Conservation (phyloP, 257 asterid species). For the Nicotiana tomentosiformis region DNA sequence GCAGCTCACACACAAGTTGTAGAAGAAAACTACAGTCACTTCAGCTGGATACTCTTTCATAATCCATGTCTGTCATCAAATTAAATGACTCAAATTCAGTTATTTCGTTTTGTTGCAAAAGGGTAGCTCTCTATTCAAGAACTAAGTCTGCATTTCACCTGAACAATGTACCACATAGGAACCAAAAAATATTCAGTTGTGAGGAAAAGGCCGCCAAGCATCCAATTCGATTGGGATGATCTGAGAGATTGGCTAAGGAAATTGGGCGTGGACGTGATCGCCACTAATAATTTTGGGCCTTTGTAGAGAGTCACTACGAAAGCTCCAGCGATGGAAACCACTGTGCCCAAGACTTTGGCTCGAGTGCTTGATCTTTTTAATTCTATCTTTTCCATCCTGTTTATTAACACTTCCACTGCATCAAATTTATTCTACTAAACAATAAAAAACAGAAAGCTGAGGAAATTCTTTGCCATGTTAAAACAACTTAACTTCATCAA, state of each 20-base stretch:
- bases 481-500: background rate
- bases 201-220: slow-evolving; percentile 67
- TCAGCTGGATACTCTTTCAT: slow-evolving; percentile 70
- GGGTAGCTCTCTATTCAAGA: background rate
- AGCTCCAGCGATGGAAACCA: slow-evolving; percentile 76
- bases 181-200: slow-evolving; percentile 60
- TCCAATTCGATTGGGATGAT: slow-evolving; percentile 53
- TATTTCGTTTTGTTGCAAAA: background rate
- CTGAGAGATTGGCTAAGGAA: slow-evolving; percentile 16
- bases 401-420: slow-evolving; percentile 1
- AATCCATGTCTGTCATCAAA: slow-evolving; percentile 51
- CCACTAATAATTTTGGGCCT: slow-evolving; percentile 51
- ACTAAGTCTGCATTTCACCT: slow-evolving; percentile 31
- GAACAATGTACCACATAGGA: slow-evolving; percentile 89
- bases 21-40: slow-evolving; percentile 50
- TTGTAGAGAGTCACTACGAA: slow-evolving; percentile 71
- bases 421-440: background rate
- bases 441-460: background rate
- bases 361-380: slow-evolving; percentile 47
- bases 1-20: slow-evolving; percentile 64
- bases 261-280: slow-evolving; percentile 9
- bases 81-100: background rate
- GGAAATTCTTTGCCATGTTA: background rate
- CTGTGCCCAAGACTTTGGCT: slow-evolving; percentile 71
- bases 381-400: slow-evolving; percentile 76